These are phyloP conservation scores for Ilyonectria mors-panacis DNA, from an alignment of 2,329 filamentous ascomycete species.

Conservation along the genomic window DNA sequence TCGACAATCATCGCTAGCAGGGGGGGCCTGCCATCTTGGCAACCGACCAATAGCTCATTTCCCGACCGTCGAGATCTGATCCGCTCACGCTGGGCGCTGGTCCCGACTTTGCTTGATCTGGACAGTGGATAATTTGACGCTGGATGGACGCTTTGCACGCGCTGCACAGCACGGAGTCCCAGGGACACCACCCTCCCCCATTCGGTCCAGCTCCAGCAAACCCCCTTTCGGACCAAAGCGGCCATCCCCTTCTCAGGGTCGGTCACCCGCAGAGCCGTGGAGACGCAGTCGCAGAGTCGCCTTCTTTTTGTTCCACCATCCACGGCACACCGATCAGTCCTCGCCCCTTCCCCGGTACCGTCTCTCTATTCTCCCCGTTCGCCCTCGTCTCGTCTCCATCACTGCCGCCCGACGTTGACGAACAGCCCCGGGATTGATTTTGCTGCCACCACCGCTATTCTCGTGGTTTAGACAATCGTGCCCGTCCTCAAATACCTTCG, in stretches of 20 bases:
- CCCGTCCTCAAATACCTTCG: constrained; percentile 35
- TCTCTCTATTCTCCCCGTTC: constrained; percentile 28
- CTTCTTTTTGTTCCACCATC: constrained; percentile 29
- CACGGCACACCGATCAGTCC: constrained; percentile 20
- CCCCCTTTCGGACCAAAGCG: constrained; percentile 44
- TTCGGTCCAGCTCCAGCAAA: constrained; percentile 42
- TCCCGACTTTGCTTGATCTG: constrained; percentile 2
- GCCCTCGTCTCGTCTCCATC: constrained; percentile 7
- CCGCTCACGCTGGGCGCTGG: constrained; percentile 8
- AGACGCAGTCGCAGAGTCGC: constrained; percentile 24
- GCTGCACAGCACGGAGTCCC: constrained; percentile 13
- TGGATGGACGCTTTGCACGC: constrained; percentile 8
- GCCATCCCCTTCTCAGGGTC: constrained; percentile 33
- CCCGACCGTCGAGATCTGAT: constrained; percentile 36
- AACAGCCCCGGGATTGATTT: constrained; percentile 2
- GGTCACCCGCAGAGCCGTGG: constrained; percentile 33
- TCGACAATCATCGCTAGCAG: constrained; percentile 45
- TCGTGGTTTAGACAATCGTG: not conserved
- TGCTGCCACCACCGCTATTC: not conserved
- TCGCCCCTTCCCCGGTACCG: constrained; percentile 8
- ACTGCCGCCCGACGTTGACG: constrained; percentile 26
- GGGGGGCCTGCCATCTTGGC: constrained; percentile 40
- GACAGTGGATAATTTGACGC: not conserved
- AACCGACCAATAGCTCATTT: constrained; percentile 44
- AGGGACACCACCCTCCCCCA: constrained; percentile 31